Percentiles rank a stretch among this genome's conserved stretches.
These are phyloP conservation scores for Vaccinium macrocarpon DNA, from an alignment of 148 eudicot genomes.

Conservation along the genomic window DNA sequence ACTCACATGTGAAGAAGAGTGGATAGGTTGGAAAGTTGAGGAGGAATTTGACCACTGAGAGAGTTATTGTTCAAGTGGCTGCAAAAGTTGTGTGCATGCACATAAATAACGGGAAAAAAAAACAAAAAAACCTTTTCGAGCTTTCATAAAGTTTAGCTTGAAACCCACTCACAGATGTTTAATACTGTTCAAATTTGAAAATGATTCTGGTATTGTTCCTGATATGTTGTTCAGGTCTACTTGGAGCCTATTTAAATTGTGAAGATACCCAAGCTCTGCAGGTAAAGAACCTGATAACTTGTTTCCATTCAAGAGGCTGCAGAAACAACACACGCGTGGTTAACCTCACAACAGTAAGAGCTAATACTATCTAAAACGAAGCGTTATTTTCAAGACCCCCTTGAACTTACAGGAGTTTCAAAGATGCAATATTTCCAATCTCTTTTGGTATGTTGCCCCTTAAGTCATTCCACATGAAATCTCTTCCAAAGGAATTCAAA, in stretches of 20 bases:
- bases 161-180: constrained; percentile 62
- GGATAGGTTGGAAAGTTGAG: constrained; percentile 55
- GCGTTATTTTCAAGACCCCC: not conserved
- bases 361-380: not conserved
- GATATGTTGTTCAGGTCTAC: constrained; percentile 70
- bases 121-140: not conserved
- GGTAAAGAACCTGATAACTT: constrained; percentile 69
- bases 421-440: constrained; percentile 68
- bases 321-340: not conserved
- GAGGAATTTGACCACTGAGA: constrained; percentile 81
- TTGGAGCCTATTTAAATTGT: constrained; percentile 63
- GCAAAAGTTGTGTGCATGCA: constrained; percentile 19
- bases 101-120: not conserved
- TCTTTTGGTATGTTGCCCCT: constrained; percentile 77
- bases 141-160: constrained; percentile 5
- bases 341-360: not conserved
- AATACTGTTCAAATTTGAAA: constrained; percentile 55
- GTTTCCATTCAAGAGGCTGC: constrained; percentile 91
- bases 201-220: constrained; percentile 70
- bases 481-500: constrained; percentile 35
- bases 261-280: constrained; percentile 68
- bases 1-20: constrained; percentile 81
- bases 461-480: constrained; percentile 84
- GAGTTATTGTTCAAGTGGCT: constrained; percentile 85
- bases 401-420: constrained; percentile 63